Conservation (phyloP, 2,329 filamentous ascomycete species). For the Nemania sp. region DNA sequence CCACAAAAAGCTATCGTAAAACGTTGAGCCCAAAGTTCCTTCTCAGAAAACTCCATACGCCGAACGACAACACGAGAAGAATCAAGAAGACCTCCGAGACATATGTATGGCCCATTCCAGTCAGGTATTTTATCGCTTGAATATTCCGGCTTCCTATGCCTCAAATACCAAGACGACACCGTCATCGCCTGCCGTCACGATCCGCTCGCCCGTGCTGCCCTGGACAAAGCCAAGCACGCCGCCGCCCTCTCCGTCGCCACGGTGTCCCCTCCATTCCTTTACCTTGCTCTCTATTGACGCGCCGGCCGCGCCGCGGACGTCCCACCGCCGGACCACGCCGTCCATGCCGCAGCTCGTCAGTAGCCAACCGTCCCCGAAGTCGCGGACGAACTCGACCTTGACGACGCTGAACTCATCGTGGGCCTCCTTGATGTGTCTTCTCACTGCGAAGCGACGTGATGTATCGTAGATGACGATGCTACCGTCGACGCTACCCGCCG, state of each 20-base stretch:
- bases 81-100: neutral
- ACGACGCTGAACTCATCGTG: slow-evolving; percentile 91
- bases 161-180: slow-evolving; percentile 71
- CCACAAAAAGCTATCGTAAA: neutral
- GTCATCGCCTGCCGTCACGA: slow-evolving; percentile 93
- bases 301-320: slow-evolving; percentile 58
- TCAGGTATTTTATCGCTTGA: neutral
- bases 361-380: slow-evolving; percentile 61
- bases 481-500: slow-evolving; percentile 72
- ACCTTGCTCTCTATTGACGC: slow-evolving; percentile 70
- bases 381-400: slow-evolving; percentile 82
- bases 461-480: slow-evolving; percentile 87
- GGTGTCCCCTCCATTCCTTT: slow-evolving; percentile 89
- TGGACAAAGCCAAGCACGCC: slow-evolving; percentile 93
- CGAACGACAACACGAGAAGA: neutral
- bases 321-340: slow-evolving; percentile 88
- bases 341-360: slow-evolving; percentile 92
- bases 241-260: slow-evolving; percentile 82
- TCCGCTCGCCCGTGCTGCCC: slow-evolving; percentile 69
- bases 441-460: slow-evolving; percentile 82
- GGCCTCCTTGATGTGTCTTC: slow-evolving; percentile 78
- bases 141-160: slow-evolving; percentile 43
- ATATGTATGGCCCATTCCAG: neutral
- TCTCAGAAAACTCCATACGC: neutral
- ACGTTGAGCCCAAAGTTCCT: neutral